phyloP scores from a whole-genome alignment of 202 grass and related monocot species.

The Setaria viridis region DNA sequence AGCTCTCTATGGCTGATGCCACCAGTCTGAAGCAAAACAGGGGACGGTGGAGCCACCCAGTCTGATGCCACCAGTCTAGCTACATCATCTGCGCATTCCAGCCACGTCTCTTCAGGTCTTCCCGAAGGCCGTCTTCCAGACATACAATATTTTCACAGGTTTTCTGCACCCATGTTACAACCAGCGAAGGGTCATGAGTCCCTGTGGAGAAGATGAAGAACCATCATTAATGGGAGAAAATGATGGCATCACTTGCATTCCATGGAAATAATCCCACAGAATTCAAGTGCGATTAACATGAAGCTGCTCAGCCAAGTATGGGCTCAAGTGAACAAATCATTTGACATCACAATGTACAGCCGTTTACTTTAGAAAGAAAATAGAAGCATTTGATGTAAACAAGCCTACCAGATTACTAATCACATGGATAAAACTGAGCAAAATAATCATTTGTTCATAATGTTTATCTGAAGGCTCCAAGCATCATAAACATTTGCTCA shows the following conservation, averaged over 20 bases:
- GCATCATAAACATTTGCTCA: conserved; percentile 23
- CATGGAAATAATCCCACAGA: neutral
- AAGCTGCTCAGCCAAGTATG: neutral
- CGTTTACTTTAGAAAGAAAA: conserved; percentile 23
- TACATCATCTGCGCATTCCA: conserved; percentile 17
- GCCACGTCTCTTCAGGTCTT: conserved; percentile 13
- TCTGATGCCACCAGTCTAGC: neutral
- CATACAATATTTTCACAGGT: neutral
- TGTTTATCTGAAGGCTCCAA: conserved; percentile 10
- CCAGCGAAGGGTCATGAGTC: conserved; percentile 46
- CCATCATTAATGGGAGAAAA: neutral
- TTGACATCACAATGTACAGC: neutral
- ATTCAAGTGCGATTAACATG: neutral
- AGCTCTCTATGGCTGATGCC: neutral
- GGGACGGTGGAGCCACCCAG: neutral
- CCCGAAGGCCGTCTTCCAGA: neutral
- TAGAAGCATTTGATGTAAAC: neutral
- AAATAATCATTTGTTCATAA: conserved; percentile 20
- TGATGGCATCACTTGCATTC: neutral
- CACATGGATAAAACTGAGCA: neutral
- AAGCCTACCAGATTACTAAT: conserved; percentile 2
- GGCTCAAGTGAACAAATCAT: neutral
- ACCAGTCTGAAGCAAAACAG: neutral
- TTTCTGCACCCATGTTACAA: conserved; percentile 29
- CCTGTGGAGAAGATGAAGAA: conserved; percentile 51